phyloP scores from a whole-genome alignment of 2,329 filamentous ascomycete genomes.

The Huntiella bhutanensis region DNA sequence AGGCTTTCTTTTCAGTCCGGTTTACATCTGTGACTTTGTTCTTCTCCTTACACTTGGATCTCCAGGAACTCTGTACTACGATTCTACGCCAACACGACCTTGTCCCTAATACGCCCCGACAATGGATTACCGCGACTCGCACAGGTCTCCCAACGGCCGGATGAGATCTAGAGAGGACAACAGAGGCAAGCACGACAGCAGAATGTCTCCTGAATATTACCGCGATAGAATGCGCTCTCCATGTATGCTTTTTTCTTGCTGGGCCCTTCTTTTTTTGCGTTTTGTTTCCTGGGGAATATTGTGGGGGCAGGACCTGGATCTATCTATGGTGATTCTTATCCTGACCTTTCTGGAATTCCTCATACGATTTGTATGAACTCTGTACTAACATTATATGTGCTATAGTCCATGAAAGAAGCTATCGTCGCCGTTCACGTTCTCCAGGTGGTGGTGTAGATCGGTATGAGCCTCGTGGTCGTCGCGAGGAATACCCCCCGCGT shows the following conservation, averaged over 20 bases:
- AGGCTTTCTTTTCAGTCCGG: slow-evolving; percentile 21
- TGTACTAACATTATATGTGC: slow-evolving; percentile 8
- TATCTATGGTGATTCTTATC: neutral
- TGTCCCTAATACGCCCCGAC: neutral
- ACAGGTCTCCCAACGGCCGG: slow-evolving; percentile 34
- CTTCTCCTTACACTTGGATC: slow-evolving; percentile 15
- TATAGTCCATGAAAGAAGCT: slow-evolving; percentile 35
- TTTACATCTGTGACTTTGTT: slow-evolving; percentile 13
- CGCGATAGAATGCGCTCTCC: slow-evolving; percentile 44
- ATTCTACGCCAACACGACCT: slow-evolving; percentile 9
- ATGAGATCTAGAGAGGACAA: slow-evolving; percentile 33
- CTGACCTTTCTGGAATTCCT: neutral
- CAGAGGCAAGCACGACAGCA: slow-evolving; percentile 28
- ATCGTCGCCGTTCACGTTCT: slow-evolving; percentile 46
- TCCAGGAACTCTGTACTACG: slow-evolving; percentile 12
- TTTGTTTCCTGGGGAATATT: neutral
- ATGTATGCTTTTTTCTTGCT: slow-evolving; percentile 31
- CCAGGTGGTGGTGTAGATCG: slow-evolving; percentile 47
- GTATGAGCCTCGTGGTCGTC: slow-evolving; percentile 47
- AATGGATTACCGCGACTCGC: slow-evolving; percentile 39
- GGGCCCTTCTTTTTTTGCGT: neutral
- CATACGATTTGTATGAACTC: neutral
- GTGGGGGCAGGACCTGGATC: neutral
- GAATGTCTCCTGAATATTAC: slow-evolving; percentile 26
- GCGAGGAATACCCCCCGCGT: slow-evolving; percentile 45